Base-by-base conservation (phyloP, 2,329 filamentous ascomycete genomes). In the Claviceps sp. region DNA sequence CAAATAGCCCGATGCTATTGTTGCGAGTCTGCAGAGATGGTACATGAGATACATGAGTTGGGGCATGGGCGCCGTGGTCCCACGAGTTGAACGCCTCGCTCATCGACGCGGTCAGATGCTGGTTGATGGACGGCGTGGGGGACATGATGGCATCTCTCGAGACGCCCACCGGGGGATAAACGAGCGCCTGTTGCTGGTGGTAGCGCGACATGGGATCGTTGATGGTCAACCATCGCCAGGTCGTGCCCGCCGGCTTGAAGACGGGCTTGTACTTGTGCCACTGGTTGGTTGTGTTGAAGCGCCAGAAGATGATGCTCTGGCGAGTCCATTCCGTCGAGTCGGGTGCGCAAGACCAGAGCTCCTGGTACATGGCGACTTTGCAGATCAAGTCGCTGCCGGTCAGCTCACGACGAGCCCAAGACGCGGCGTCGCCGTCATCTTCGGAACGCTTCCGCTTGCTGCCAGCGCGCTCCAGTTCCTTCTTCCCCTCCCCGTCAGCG, bases 301-400 rank as follows among this genome's bases (percentile, higher is more conserved):
- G 79, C 81, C 81, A 84, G 40, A 84, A 71, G 51, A 84, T 71
- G 52, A 83, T 74, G 37, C 72, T 74, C 48, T 79, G 76, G n/a
- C 78, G 74, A 9, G 70, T 73, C 76, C 78, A 83, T 58, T 68
- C 63, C 46, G 61, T 62, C 16, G 66, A 67, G 53, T 72, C 70
- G 5, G 73, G 73, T 4, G 76, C 65, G 56, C 67, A 67, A 3
- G 78, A 82, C 73, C 76, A 82, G 38, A 84, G 72, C 67, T 84
- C 81, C 62, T 84, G 81, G 62, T 81, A 79, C 80, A 84, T 84
- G 62, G 78, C 78, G 46, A 83, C 78, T 62, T 76, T 75, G 57
- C 74, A 71, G 50, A 83, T 72, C 52, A 82, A 70, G 44, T 81
- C 77, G 59, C 76, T 76, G 56, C 75, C 74, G 1, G 74, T 74